Evolutionary conservation across 192 early-diverging fungal species (phyloP), one percentile per base, ranked within the genome.

Genomic region (Obelidium mucronatum): DNA sequence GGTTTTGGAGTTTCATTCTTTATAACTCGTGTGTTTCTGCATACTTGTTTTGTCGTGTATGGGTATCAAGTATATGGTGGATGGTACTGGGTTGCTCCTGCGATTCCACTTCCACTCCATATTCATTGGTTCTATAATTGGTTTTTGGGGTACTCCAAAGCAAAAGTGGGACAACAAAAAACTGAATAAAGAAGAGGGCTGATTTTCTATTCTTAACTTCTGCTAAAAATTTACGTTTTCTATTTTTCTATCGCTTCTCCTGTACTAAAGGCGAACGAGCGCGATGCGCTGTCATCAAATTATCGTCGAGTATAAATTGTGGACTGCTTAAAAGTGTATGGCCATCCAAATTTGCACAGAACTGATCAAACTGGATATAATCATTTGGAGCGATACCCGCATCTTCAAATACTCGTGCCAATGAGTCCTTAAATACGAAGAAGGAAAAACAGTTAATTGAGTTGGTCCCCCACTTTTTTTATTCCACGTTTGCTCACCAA

Each of bases 31-130:
- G 31, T 91, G 84, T 44, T 81, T 84, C 60, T 54, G 55, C 40
- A 90, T 85, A 2, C 78, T 85, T 0, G 84, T 86, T 24, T 63
- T 61, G 31, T 78, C 2, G 74, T 90, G 52, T 88, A 91, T 64
- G 60, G 63, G 0, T 75, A 83, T 31, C 65, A 82, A 24, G 76
- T 82, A 11, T 69, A 69, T 13, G 30, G 36, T 42, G 72, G 62
- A 42, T 79, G 82, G 28, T 85, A 78, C 54, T 52, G 55, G 71
- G 35, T 73, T 40, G 40, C 65, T 11, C 54, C 59, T 37, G 73
- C 69, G 28, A 22, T 78, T 34, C 68, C 69, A 4, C 35, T 78
- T 24, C 77, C 77, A 0, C 24, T 78, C 8, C 77, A 78, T 51
- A 22, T 75, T 3, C 44, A 76, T 35, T 78, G 77, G 77, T 78